Evolutionary conservation across 345 rosid species (phyloP).

Genomic region (Geranium rotundifolium): DNA sequence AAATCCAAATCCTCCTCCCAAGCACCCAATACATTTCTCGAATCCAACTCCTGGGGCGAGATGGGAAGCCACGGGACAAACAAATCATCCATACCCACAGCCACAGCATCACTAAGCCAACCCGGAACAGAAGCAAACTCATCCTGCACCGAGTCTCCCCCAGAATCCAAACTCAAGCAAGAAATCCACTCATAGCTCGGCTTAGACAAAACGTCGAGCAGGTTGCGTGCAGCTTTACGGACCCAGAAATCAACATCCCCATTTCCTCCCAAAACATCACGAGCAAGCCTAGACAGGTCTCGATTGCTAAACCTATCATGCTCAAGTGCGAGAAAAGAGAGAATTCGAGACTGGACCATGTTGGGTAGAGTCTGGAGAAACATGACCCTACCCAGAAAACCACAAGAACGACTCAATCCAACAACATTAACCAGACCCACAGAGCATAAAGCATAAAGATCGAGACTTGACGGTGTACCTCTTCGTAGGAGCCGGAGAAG

Average conservation of each 20-base stretch:
- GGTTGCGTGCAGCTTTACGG: slow-evolving; percentile 44
- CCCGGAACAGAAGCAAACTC: slow-evolving; percentile 44
- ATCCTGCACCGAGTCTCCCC: slow-evolving; percentile 16
- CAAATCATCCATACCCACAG: slow-evolving; percentile 9
- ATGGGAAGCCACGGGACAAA: slow-evolving; percentile 67
- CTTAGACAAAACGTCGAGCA: slow-evolving; percentile 49
- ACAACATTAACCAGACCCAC: background rate
- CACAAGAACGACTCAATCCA: slow-evolving; percentile 5
- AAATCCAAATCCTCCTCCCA: slow-evolving; percentile 13
- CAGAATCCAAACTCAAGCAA: slow-evolving; percentile 31
- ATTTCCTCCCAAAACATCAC: slow-evolving; percentile 24
- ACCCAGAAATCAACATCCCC: slow-evolving; percentile 51
- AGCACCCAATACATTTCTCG: slow-evolving; percentile 18
- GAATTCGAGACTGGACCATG: slow-evolving; percentile 51
- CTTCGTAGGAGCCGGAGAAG: slow-evolving; percentile 13
- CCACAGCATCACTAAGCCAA: slow-evolving; percentile 35
- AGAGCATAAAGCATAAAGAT: slow-evolving; percentile 1
- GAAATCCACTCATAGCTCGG: slow-evolving; percentile 27
- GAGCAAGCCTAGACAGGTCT: slow-evolving; percentile 41
- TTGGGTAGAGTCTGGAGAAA: slow-evolving; percentile 59
- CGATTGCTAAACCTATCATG: slow-evolving; percentile 32
- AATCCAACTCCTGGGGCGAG: slow-evolving; percentile 19
- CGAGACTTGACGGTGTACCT: slow-evolving; percentile 22
- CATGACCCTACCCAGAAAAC: slow-evolving; percentile 33
- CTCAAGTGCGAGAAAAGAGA: slow-evolving; percentile 49